Base-by-base conservation (phyloP, 2,329 filamentous ascomycete genomes). In the Blastomyces percursus region DNA sequence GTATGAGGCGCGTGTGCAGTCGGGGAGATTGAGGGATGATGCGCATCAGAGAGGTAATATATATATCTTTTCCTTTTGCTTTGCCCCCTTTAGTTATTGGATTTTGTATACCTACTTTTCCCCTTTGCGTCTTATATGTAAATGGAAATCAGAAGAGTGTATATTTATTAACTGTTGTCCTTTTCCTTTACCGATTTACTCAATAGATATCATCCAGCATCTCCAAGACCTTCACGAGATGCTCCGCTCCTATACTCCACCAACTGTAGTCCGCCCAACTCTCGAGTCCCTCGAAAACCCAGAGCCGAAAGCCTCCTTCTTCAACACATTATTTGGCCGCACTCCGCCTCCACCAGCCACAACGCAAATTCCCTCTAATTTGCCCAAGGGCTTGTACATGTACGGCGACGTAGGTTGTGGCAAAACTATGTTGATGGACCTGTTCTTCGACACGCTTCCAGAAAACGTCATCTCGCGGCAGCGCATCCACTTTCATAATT, bases 401-500 rank as follows among this genome's bases (percentile, higher is more conserved):
- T 96, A 90, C 71, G 94, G 94, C 63, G 94, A 99, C 73, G 94
- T 99, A 1, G 94, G 94, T 50, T 95, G 91, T 70, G 94, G 94
- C 65, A 99, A 99, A 81, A 99, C 94, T 2, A 99, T 99, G 94
- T 81, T 99, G 72, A 99, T 99, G 94, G 93, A 99, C 73, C 80
- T 99, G 59, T 96, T 97, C 75, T 96, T 92, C 78, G 92, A 97
- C 67, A 96, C 93, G 0, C 79, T 97, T 27, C 94, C 94, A 0
- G 74, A 79, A 19, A 87, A 88, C 64, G 91, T 97, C 67, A 83
- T 81, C 63, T 85, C 86, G 40, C 96, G 96, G 79, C 95, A 88
- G 56, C 84, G 94, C 57, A 96, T 99, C 71, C 94, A 99, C 79
- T 99, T 99, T 77, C 91, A 97, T 80, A 96, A 96, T 75, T 99